Base-by-base conservation (phyloP, 768 basidiomycete genomes). In the Mycena venus region DNA sequence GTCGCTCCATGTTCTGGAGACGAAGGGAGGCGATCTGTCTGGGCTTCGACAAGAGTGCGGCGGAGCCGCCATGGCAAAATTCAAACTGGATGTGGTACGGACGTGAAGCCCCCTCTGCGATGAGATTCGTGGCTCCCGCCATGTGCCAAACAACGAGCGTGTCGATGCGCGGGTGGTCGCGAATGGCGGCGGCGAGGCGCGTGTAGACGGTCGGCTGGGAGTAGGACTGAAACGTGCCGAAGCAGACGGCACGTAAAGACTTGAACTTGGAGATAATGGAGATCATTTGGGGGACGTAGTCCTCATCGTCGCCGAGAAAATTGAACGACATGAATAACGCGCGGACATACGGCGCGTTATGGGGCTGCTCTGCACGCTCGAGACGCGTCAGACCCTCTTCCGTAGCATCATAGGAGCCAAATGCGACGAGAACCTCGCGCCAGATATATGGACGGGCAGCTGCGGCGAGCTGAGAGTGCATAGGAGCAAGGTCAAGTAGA, bases 401-500 rank as follows among this genome's bases (percentile, higher is more conserved):
- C 11, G 62, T 65, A 0, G 21, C 1, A n/a, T 65, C 55, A 21
- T 66, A 27, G 53, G 68, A 70, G 8, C 40, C 40, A 21, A 59
- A 72, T 15, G 62, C 70, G 11, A 65, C 25, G 10, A 62, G 51
- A 1, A 70, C 60, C 31, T 70, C 69, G 61, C 69, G 36, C 69
- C 69, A 62, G 21, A 70, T 70, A 29, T 70, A 70, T 1, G 60
- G 61, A 14, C 70, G 70, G 6, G 70, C 58, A 14, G 61, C 70
- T 21, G 40, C n/a, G 5, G 61, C 70, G 0, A 71, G n/a, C 19
- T 71, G 36, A 6, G 61, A 71, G 31, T 63, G 70, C 51, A 71
- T 71, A 1, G 59, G 29, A 11, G 61, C 70, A 8, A 71, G 38
- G n/a, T 71, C 40, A 14, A 71, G 53, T 14, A 64, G 61, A 34